Percentiles rank a stretch among this genome's conserved stretches.
Evolutionary conservation across 306 rosid species (phyloP).

Genomic region (Glycine latifolia): DNA sequence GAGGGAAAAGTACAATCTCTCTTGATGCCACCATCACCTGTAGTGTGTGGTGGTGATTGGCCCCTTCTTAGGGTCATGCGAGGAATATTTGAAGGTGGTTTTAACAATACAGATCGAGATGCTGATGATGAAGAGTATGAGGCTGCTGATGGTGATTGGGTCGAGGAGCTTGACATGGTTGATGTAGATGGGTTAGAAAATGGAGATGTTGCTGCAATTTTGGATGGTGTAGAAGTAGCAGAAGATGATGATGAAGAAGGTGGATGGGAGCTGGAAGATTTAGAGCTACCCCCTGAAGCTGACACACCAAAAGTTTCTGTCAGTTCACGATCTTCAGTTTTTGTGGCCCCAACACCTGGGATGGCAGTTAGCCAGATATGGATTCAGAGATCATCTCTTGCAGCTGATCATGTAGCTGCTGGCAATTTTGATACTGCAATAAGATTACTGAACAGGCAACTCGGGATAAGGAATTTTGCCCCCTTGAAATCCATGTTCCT

Average conservation of each 20-base stretch:
- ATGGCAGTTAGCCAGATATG: slow-evolving; percentile 93
- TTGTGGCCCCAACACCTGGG: slow-evolving; percentile 90
- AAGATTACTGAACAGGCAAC: slow-evolving; percentile 88
- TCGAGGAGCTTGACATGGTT: slow-evolving; percentile 78
- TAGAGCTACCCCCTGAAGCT: slow-evolving; percentile 85
- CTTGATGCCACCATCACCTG: slow-evolving; percentile 77
- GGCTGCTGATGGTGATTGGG: slow-evolving; percentile 81
- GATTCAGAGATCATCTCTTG: slow-evolving; percentile 90
- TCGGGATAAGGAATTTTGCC: slow-evolving; percentile 80
- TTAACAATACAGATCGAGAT: slow-evolving; percentile 60
- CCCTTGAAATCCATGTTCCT: slow-evolving; percentile 82
- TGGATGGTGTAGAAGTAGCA: slow-evolving; percentile 68
- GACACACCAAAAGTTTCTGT: slow-evolving; percentile 78
- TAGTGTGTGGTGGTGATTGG: slow-evolving; percentile 87
- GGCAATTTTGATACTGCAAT: slow-evolving; percentile 95
- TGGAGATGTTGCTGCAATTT: slow-evolving; percentile 68
- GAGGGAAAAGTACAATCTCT: slow-evolving; percentile 78
- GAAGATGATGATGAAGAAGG: slow-evolving; percentile 84
- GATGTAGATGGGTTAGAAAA: slow-evolving; percentile 71
- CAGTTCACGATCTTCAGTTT: slow-evolving; percentile 63
- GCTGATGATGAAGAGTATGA: slow-evolving; percentile 76
- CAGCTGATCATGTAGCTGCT: slow-evolving; percentile 96
- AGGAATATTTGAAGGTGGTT: slow-evolving; percentile 87
- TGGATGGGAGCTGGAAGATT: slow-evolving; percentile 94
- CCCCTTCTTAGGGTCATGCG: slow-evolving; percentile 89